A percentile compares a stretch with the other conserved stretches of the same genome.
Conservation (phyloP, 345 rosid species). For the Limnanthes douglasii region DNA sequence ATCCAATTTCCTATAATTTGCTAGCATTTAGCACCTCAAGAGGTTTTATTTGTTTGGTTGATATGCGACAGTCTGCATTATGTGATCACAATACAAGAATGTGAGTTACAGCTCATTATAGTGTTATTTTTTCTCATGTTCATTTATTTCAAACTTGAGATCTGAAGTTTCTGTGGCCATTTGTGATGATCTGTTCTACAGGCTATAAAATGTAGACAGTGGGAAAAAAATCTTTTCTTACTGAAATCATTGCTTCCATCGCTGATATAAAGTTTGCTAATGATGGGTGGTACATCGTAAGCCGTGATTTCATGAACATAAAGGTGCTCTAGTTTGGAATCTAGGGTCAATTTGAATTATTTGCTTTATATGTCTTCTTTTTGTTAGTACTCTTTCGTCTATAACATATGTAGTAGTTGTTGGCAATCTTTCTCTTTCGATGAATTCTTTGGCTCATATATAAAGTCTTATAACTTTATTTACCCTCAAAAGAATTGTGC, state of each 20-base stretch:
- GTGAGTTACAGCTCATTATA: conserved; percentile 20
- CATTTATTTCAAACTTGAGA: background rate
- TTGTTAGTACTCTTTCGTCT: too few relatives aligned
- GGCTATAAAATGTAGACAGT: conserved; percentile 35
- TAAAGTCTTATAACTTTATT: too few relatives aligned
- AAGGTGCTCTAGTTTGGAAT: conserved; percentile 21
- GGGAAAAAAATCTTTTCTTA: conserved; percentile 40
- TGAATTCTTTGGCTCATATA: too few relatives aligned
- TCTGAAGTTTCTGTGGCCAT: conserved; percentile 5
- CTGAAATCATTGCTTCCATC: conserved; percentile 45
- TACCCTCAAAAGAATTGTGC: too few relatives aligned
- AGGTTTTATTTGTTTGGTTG: conserved; percentile 44
- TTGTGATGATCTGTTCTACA: conserved; percentile 13
- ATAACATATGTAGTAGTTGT: too few relatives aligned
- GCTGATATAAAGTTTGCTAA: conserved; percentile 44
- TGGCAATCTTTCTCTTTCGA: too few relatives aligned
- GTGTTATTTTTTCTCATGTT: background rate
- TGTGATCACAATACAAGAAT: conserved; percentile 36
- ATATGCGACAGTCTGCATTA: conserved; percentile 60
- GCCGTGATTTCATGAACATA: conserved; percentile 53
- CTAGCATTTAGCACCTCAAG: conserved; percentile 62
- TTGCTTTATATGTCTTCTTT: too few relatives aligned
- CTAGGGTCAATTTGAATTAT: background rate
- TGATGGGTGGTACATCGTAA: conserved; percentile 39
- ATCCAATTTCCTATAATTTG: conserved; percentile 47